phyloP scores from a whole-genome alignment of 352 stramenopile genomes.

The Lagenidium giganteum region DNA sequence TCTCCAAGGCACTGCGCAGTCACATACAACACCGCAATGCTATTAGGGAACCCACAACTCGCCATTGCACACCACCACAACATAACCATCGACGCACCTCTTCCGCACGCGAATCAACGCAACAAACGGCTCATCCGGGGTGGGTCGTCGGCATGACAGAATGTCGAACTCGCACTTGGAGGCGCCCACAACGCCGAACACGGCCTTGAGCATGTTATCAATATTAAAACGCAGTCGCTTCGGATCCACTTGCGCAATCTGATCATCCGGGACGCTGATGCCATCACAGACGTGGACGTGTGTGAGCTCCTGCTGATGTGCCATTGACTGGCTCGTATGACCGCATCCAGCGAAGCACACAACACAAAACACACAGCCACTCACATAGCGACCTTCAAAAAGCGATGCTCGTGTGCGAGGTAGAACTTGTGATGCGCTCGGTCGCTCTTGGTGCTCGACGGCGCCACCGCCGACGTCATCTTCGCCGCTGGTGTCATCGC shows the following conservation, averaged over 20 bases:
- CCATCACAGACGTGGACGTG: background rate
- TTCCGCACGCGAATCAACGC: slow-evolving; percentile 58
- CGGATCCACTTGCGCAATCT: slow-evolving; percentile 28
- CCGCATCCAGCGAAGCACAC: background rate
- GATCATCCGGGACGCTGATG: slow-evolving; percentile 54
- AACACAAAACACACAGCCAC: slow-evolving; percentile 2
- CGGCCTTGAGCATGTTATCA: slow-evolving; percentile 62
- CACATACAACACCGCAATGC: no score
- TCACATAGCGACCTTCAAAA: slow-evolving; percentile 69
- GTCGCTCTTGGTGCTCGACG: no score
- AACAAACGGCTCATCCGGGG: slow-evolving; percentile 33
- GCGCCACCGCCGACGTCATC: no score
- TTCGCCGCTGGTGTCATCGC: background rate
- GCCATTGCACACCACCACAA: background rate
- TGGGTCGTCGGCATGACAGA: slow-evolving; percentile 33
- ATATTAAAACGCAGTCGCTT: slow-evolving; percentile 72
- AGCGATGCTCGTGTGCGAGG: slow-evolving; percentile 37
- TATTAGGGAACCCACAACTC: background rate
- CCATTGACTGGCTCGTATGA: background rate
- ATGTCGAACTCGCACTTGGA: slow-evolving; percentile 66
- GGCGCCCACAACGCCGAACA: slow-evolving; percentile 61
- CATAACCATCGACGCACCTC: slow-evolving; percentile 14
- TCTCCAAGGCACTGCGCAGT: slow-evolving; percentile 45
- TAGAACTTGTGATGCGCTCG: slow-evolving; percentile 82
- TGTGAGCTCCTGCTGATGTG: no score